Evolutionary conservation across 192 early-diverging fungal genomes (phyloP), one percentile per base, ranked within the genome.

Genomic region (Umbelopsis sp.): DNA sequence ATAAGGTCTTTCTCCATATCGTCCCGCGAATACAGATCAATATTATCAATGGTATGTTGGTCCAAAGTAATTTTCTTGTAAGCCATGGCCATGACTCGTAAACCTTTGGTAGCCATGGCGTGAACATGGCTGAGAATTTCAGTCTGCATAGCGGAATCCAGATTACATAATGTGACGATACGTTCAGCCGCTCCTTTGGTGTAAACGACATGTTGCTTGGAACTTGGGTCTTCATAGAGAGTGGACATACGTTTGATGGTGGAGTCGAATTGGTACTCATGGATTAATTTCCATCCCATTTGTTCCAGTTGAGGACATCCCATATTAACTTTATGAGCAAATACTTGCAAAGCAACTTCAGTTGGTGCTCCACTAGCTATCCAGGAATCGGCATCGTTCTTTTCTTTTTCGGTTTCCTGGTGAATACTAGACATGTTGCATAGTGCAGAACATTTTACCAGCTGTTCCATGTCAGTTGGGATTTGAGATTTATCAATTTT

Each of bases 101-200:
- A 83, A 21, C 93, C 94, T 72, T 78, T 86, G 66, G 74, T 74
- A 7, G 90, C 95, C 38, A 93, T 93, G 89, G 21, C 84, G 79
- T 72, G 83, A 80, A 79, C 90, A 89, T 75, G 80, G 32, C 85
- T 88, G 25, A 82, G 80, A 70, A 94, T 56, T n/a, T 82, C 75
- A 1, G 45, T 11, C 17, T 81, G 70, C 0, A 45, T 36, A 21
- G 83, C 74, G 16, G 81, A 81, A 7, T 83, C 70, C 20, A 70
- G 70, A 14, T 82, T 88, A 75, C 94, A 96, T 54, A 90, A 86
- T 12, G 74, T 74, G 24, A 97, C 77, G 4, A 97, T 84, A 8
- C 91, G 90, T 85, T 98, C 96, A 24, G 95, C 93, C 2, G 96
- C 96, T 49, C 96, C 96, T 75, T 98, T 98, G 44, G 86, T 84